Evolutionary conservation across 1,284 basidiomycete genomes (phyloP).

Genomic region (Melampsora larici-populina): DNA sequence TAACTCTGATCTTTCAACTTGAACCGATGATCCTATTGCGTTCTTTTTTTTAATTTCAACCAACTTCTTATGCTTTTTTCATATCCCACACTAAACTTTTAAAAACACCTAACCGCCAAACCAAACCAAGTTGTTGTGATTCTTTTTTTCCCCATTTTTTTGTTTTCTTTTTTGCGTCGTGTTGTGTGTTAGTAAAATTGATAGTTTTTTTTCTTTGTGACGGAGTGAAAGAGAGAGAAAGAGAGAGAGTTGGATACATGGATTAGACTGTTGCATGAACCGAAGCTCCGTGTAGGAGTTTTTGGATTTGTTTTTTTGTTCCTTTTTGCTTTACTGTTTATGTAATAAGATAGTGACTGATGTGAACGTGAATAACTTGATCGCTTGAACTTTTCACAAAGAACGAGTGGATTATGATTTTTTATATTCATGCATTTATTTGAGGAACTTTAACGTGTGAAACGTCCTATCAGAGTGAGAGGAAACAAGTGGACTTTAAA

Average conservation of each 20-base stretch:
- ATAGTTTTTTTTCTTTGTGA: not conserved
- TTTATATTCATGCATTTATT: too few relatives aligned
- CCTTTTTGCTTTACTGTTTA: too few relatives aligned
- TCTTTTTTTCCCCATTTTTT: not conserved
- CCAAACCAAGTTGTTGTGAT: not conserved
- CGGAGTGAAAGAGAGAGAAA: not conserved
- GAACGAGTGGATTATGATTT: too few relatives aligned
- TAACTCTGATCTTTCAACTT: too few relatives aligned
- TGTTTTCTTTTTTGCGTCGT: not conserved
- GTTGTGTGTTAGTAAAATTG: not conserved
- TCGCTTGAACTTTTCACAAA: too few relatives aligned
- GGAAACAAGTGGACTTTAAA: too few relatives aligned
- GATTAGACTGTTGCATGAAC: not conserved
- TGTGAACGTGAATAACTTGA: too few relatives aligned
- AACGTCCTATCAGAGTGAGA: too few relatives aligned
- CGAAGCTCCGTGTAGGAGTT: not conserved
- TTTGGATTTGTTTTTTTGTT: too few relatives aligned
- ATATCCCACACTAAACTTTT: not conserved
- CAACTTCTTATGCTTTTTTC: not conserved
- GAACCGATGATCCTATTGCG: not conserved
- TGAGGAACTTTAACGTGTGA: too few relatives aligned
- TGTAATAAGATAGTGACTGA: too few relatives aligned
- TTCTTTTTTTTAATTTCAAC: not conserved
- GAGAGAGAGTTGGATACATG: not conserved
- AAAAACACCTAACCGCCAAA: not conserved